Percentiles rank a stretch among this genome's conserved stretches.
Conservation (phyloP, 164 flowering plant genomes). For the Houttuynia cordata region DNA sequence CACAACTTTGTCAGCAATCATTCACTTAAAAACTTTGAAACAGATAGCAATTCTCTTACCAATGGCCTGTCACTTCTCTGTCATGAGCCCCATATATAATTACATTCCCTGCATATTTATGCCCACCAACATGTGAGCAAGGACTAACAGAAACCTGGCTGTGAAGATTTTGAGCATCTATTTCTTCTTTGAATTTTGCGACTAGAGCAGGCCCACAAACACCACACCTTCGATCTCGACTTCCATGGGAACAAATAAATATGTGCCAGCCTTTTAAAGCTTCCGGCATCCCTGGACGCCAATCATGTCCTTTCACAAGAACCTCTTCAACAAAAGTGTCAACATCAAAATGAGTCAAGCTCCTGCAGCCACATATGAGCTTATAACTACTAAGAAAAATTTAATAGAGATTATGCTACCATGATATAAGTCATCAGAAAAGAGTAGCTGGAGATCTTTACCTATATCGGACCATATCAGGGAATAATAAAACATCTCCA, state of each 20-base stretch:
- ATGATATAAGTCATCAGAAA: too few species aligned
- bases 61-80: constrained; percentile 63
- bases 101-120: constrained; percentile 88
- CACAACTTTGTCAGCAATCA: neutral
- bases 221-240: constrained; percentile 90
- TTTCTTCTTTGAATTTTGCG: constrained; percentile 63
- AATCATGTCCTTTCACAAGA: constrained; percentile 73
- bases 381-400: constrained; percentile 1
- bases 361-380: constrained; percentile 41
- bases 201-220: constrained; percentile 80
- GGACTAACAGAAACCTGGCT: constrained; percentile 76
- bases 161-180: constrained; percentile 51
- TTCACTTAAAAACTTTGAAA: neutral
- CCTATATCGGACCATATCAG: constrained; percentile 99
- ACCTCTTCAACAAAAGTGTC: constrained; percentile 97
- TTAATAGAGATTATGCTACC: too few species aligned
- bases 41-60: constrained; percentile 30
- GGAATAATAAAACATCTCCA: constrained; percentile 90
- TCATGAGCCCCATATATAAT: constrained; percentile 54
- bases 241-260: constrained; percentile 86
- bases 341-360: constrained; percentile 86
- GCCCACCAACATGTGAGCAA: constrained; percentile 92
- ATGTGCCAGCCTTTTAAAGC: constrained; percentile 51
- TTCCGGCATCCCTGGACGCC: constrained; percentile 85
- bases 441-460: constrained; percentile 7